Conservation (phyloP, 495 filamentous ascomycete species). For the Viridothelium virens region DNA sequence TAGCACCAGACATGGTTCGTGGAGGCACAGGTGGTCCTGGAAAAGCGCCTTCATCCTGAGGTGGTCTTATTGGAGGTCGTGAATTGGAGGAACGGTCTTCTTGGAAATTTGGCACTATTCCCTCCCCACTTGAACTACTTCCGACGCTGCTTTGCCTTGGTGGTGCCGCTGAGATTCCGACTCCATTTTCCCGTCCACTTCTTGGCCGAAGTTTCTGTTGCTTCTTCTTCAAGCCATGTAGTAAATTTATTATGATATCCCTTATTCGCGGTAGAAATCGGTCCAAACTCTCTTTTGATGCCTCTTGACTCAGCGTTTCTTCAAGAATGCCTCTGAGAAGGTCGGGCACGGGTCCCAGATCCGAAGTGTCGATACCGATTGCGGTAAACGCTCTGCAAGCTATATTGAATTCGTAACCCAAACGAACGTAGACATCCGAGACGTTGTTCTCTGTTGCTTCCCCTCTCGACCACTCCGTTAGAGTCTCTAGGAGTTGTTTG, state of each 20-base stretch:
- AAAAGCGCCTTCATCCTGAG: slow-evolving; percentile 41
- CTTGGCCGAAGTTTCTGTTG: slow-evolving; percentile 83
- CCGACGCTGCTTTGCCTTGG: slow-evolving; percentile 53
- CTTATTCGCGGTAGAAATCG: slow-evolving; percentile 85
- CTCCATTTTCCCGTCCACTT: slow-evolving; percentile 58
- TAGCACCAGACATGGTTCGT: slow-evolving; percentile 39
- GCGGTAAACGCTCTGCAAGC: slow-evolving; percentile 92
- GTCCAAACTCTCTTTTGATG: slow-evolving; percentile 83
- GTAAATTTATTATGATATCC: slow-evolving; percentile 95
- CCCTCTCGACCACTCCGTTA: slow-evolving; percentile 93
- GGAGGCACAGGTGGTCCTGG: slow-evolving; percentile 43
- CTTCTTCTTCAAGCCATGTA: slow-evolving; percentile 93
- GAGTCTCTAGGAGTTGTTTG: slow-evolving; percentile 92
- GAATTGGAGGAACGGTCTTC: slow-evolving; percentile 42
- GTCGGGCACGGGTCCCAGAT: slow-evolving; percentile 92
- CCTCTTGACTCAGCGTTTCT: slow-evolving; percentile 93
- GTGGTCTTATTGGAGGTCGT: slow-evolving; percentile 37
- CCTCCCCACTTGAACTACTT: slow-evolving; percentile 43
- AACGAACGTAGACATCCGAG: slow-evolving; percentile 92
- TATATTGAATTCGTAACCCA: slow-evolving; percentile 98
- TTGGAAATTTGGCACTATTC: slow-evolving; percentile 54
- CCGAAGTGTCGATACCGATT: slow-evolving; percentile 88
- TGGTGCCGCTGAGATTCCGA: slow-evolving; percentile 31
- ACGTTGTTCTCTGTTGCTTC: slow-evolving; percentile 87
- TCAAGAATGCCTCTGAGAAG: slow-evolving; percentile 82